Base-by-base conservation (phyloP, 805 yeast species). In the Yarrowia hollandica region DNA sequence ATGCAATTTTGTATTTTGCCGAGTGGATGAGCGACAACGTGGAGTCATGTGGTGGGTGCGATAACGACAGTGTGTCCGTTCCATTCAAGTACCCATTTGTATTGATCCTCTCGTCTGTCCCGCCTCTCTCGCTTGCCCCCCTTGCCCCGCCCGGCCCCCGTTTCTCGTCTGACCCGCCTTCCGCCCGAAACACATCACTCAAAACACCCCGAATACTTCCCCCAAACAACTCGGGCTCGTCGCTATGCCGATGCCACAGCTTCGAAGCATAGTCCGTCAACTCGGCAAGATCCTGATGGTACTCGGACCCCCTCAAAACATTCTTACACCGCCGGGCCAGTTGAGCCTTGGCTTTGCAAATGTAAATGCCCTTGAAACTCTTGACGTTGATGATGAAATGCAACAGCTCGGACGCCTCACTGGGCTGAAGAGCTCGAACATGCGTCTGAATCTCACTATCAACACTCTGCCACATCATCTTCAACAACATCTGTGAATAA, bases 391-490 rank as follows among this genome's bases (percentile, higher is more conserved):
- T 48, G 39, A 48, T 33, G 39, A 48, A 48, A 22, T 48, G 55
- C 2, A 48, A 39, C 55, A 48, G 55, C 7, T 48, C 55, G 6
- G 55, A 48, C 18, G 55, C 55, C 28, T 48, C 55, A 1, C 30
- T 10, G 6, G 55, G 55, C 12, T 33, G 39, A 5, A 48, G 30
- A 5, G 55, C 55, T 6, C 55, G 39, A 16, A 48, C 33, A 21
- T 48, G 55, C 16, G 55, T 48, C 55, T 48, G 55, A 16, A 48
- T 48, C 55, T 48, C 55, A 22, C 55, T 48, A 18, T 48, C 55
- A 5, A 48, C 55, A 16, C 39, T 31, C 19, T 4, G 4, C 55
- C 55, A 48, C 39, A 48, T 48, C 55, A 48, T 48, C 16, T 48
- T 48, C 21, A 48, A 22, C 28, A 48, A 21, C 55, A 48, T 31